These are phyloP conservation scores for Tardiomyces digboiensis DNA, from an alignment of 1,139 yeast species.

Conservation along the genomic window DNA sequence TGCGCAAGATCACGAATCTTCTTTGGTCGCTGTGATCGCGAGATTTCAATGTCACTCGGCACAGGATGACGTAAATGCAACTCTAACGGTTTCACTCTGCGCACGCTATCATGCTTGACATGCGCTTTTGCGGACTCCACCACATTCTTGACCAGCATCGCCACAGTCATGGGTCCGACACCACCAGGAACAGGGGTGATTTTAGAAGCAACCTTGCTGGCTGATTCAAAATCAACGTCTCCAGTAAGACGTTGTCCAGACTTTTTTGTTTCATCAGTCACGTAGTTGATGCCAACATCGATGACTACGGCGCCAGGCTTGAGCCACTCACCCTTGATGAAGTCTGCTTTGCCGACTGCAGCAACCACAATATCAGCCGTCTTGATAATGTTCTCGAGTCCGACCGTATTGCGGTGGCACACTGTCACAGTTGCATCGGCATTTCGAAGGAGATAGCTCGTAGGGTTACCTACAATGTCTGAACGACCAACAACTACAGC, in stretches of 20 bases:
- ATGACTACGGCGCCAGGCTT: conserved; percentile 79
- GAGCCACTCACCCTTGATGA: conserved; percentile 85
- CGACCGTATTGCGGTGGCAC: conserved; percentile 65
- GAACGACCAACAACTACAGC: conserved; percentile 97
- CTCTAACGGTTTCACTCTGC: conserved; percentile 44
- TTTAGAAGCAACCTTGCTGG: conserved; percentile 54
- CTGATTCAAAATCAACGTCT: conserved; percentile 77
- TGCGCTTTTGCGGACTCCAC: conserved; percentile 59
- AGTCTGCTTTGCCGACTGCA: conserved; percentile 81
- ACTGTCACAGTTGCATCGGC: conserved; percentile 84
- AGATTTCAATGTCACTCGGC: conserved; percentile 89
- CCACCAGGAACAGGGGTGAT: conserved; percentile 99
- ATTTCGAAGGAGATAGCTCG: conserved; percentile 69
- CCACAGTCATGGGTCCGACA: conserved; percentile 99
- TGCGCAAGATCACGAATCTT: conserved; percentile 67
- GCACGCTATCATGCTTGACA: conserved; percentile 18
- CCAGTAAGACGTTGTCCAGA: conserved; percentile 87
- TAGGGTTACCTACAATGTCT: conserved; percentile 94
- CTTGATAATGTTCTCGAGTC: conserved; percentile 48
- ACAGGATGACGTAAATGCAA: conserved; percentile 72
- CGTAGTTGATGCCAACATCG: conserved; percentile 93
- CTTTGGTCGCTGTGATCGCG: conserved; percentile 84
- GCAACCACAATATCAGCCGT: conserved; percentile 86
- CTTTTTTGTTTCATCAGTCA: conserved; percentile 66
- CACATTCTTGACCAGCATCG: conserved; percentile 85